Conservation (phyloP, 768 basidiomycete genomes). For the Tulasnella sp. region DNA sequence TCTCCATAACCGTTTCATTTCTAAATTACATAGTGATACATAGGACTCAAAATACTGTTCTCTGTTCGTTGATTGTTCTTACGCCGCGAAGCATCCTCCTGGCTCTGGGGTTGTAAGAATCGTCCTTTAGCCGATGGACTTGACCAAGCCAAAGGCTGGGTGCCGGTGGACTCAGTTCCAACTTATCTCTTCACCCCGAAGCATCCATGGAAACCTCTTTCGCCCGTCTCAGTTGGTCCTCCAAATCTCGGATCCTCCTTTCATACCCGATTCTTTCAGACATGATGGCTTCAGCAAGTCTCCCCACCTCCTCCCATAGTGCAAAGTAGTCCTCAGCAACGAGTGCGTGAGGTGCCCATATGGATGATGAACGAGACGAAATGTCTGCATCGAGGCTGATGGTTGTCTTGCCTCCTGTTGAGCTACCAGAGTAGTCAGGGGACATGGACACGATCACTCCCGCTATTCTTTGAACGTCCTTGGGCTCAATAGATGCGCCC, state of each 20-base stretch:
- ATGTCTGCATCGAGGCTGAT: neutral
- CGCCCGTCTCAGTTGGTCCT: neutral
- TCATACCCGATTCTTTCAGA: neutral
- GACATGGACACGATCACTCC: neutral
- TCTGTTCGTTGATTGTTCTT: too few species aligned
- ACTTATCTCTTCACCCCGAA: neutral
- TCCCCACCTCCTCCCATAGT: neutral
- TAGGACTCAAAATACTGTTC: too few species aligned
- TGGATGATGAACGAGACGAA: neutral
- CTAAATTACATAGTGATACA: too few species aligned
- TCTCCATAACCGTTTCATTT: too few species aligned
- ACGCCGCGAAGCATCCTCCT: too few species aligned
- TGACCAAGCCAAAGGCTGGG: too few species aligned
- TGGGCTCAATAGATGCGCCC: neutral
- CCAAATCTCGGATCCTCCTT: constrained; percentile 6
- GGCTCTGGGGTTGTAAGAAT: too few species aligned
- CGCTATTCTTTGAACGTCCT: neutral
- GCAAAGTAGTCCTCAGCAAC: neutral
- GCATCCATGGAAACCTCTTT: neutral
- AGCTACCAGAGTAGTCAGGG: neutral
- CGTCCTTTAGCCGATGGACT: too few species aligned
- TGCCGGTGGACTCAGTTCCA: too few species aligned
- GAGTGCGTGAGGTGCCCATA: neutral
- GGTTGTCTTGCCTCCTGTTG: neutral
- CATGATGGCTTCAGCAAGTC: neutral